Percentiles rank a stretch among this genome's conserved stretches.
Conservation (phyloP, 768 basidiomycete species). For the Russula dissimulans region DNA sequence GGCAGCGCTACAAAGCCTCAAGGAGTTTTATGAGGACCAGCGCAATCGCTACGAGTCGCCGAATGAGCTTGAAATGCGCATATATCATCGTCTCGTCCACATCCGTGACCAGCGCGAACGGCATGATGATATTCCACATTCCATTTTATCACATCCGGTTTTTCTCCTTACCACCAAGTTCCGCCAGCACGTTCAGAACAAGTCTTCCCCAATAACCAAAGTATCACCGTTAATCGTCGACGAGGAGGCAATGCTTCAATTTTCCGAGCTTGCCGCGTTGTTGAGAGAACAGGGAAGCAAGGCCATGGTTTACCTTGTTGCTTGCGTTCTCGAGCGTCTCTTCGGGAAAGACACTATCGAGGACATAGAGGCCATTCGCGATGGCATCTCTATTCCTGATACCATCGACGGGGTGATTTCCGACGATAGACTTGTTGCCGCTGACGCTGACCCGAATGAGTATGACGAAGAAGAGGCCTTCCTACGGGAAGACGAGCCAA, state of each 20-base stretch:
- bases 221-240: conserved; percentile 57
- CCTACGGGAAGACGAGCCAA: conserved; percentile 12
- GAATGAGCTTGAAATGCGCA: conserved; percentile 90
- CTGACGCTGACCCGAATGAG: conserved; percentile 12
- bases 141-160: conserved; percentile 62
- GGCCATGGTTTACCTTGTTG: conserved; percentile 79
- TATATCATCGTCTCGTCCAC: conserved; percentile 89
- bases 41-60: conserved; percentile 54
- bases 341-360: conserved; percentile 78
- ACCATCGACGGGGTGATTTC: conserved; percentile 53
- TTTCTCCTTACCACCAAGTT: conserved; percentile 79
- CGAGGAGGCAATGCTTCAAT: conserved; percentile 56
- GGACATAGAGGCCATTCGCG: conserved; percentile 59
- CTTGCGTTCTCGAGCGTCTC: conserved; percentile 78
- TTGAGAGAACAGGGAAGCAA: conserved; percentile 56
- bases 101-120: conserved; percentile 78
- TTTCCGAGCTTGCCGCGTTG: conserved; percentile 49
- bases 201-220: conserved; percentile 67
- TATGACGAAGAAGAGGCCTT: conserved; percentile 18
- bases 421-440: conserved; percentile 24
- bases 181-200: conserved; percentile 68
- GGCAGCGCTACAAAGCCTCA: conserved; percentile 84
- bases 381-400: conserved; percentile 45
- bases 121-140: conserved; percentile 58
- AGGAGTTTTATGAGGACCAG: conserved; percentile 89